Evolutionary conservation across 2,329 filamentous ascomycete genomes (phyloP).

Genomic region (Emmonsia crescens): DNA sequence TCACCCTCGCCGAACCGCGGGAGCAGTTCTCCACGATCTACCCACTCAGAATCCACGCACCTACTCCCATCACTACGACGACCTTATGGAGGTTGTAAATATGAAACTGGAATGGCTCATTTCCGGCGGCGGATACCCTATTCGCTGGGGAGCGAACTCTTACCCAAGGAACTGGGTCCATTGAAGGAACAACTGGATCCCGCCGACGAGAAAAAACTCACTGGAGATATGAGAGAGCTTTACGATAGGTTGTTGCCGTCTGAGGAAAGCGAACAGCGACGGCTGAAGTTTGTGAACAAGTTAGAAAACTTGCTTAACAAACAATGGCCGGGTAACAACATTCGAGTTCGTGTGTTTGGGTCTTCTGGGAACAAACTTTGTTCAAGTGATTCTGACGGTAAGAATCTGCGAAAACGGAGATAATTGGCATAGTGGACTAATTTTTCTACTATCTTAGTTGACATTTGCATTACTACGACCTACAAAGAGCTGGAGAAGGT

Average conservation of each 20-base stretch:
- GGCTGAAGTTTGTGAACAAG: conserved; percentile 70
- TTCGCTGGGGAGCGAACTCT: conserved; percentile 66
- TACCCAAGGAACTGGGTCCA: conserved; percentile 59
- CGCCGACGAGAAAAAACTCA: conserved; percentile 64
- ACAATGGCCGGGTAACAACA: conserved; percentile 84
- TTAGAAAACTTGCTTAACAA: conserved; percentile 78
- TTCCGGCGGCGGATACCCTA: conserved; percentile 85
- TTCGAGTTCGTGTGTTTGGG: conserved; percentile 89
- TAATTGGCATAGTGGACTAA: conserved; percentile 10
- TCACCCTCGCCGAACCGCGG: conserved; percentile 68
- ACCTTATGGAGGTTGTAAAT: conserved; percentile 64
- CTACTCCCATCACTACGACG: conserved; percentile 58
- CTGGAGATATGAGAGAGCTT: conserved; percentile 71
- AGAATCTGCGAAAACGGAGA: conserved; percentile 18
- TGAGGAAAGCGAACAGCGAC: conserved; percentile 62
- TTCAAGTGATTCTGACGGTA: conserved; percentile 92
- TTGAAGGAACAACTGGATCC: conserved; percentile 60
- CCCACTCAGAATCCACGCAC: conserved; percentile 78
- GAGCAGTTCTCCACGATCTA: conserved; percentile 79
- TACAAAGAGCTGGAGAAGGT: conserved; percentile 82
- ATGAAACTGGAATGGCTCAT: conserved; percentile 74
- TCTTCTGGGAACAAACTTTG: conserved; percentile 92
- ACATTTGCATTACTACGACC: conserved; percentile 91
- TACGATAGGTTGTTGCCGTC: conserved; percentile 80
- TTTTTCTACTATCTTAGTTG: conserved; percentile 48